Evolutionary conservation across 192 early-diverging fungal species (phyloP), one percentile per base, ranked within the genome.

Genomic region (Coemansia sp.): DNA sequence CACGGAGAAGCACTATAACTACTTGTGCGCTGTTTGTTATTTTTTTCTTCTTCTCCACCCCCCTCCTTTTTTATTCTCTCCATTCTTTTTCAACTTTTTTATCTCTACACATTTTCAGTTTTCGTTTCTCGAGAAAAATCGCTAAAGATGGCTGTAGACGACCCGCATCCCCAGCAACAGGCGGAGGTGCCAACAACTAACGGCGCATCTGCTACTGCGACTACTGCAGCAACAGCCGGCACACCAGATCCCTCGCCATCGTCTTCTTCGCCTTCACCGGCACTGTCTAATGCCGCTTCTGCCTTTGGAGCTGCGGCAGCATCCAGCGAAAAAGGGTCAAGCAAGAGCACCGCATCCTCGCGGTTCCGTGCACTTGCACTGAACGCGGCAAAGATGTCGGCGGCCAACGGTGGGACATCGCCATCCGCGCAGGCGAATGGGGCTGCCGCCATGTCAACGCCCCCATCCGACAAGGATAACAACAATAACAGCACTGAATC

Each of bases 291-390:
- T 4, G 35, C 46, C 2, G 48, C 15, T n/a, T 52, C 61, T 50
- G 61, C 46, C 61, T 20, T 52, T 20, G 34, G 42, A 48, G 61
- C n/a, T 10, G 61, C 48, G 33, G 35, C 38, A 35, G 42, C 19
- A 29, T 29, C 59, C 19, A 25, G 59, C 22, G 15, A 49, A 9
- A 20, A 17, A 20, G 35, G 25, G 34, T 36, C 50, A 50, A 68
- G 52, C 29, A 42, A 68, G 14, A 45, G 48, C n/a, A 40, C 64
- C 5, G 49, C 61, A 9, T 63, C 68, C 11, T 63, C 71, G 22
- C 76, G 76, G 22, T 79, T 79, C 59, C 72, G 72, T 49, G 57
- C 50, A 34, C 64, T 41, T 0, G 76, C 76, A 5, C 41, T 66
- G 15, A 65, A 65, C 17, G 72, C 76, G 11, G 62, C 74, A 63